Base-by-base conservation (phyloP, 495 filamentous ascomycete genomes). In the Trypethelium eluteriae region DNA sequence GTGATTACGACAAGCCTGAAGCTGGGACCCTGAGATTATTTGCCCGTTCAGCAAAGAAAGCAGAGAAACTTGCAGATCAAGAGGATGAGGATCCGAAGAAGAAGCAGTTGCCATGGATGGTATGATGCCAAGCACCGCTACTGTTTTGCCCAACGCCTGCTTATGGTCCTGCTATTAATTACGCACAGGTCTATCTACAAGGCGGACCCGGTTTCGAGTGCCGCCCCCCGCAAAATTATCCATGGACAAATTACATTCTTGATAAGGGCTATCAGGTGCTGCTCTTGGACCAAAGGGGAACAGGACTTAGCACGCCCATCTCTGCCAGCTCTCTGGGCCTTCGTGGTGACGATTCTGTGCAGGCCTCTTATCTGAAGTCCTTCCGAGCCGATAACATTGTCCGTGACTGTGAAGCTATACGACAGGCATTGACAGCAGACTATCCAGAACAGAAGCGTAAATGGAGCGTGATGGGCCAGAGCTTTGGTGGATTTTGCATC, bases 311-410 rank as follows among this genome's bases (percentile, higher is more conserved):
- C 75, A 88, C 83, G 2, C 87, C 92, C 0, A 80, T 98, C 57
- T 86, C 90, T 10, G 86, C 89, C 9, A 80, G 80, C 32, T 89
- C 86, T 0, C 79, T 96, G 2, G 83, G 84, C 39, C 77, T 81
- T 11, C 79, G 87, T 68, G 89, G 90, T 3, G 81, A 83, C 70
- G 81, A 84, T 7, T 73, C 80, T 39, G 75, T 77, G 16, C 92
- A 97, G 75, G 90, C 88, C 38, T 82, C 86, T 63, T 95, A 95
- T 69, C 80, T 97, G 57, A 93, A 91, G 78, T 79, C 86, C 46
- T 96, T 96, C 77, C 85, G 94, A 36, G 93, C 93, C 14, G 93
- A 96, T 76, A 93, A 81, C 68, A 93, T 77, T 49, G 92, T 98
- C 39, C 86, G 84, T 62, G 93, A 98, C 70, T 91, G 88, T 66